Base-by-base conservation (phyloP, 1,284 basidiomycete genomes). In the Inonotus hispidus region DNA sequence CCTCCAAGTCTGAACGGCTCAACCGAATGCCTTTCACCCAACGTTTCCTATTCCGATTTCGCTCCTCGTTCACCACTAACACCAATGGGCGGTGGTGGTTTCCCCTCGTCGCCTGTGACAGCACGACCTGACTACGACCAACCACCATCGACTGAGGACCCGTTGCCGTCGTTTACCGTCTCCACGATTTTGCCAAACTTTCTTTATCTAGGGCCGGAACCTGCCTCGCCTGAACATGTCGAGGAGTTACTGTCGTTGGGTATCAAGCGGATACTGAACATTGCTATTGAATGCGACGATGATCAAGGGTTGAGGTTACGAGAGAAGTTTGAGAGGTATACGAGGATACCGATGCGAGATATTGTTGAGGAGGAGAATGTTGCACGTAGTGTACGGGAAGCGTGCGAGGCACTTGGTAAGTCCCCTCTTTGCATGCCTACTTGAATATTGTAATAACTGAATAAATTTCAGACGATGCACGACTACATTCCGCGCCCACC, bases 331-430 rank as follows among this genome's bases (percentile, higher is more conserved):
- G 89, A 92, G 65, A 82, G 83, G 64, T 97, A 98, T 71, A 78
- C 83, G 53, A 87, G 87, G 66, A 88, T 98, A 39, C 91, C 93
- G 1, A 94, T 98, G 90, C 80, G 92, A 66, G 95, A 98, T 75
- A 93, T 86, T 2, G 93, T 98, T 14, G 95, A 98, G 71, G 95
- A 98, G 73, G 89, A 90, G 60, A 91, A 90, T 53, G 91, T 98
- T 45, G 84, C 85, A n/a, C 79, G 80, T 52, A 90, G 91, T 32
- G 86, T 98, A 53, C 80, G 84, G 37, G 87, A 95, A 67, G 92
- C 90, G 19, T 97, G 95, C 71, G 80, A 87, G 39, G 87, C 93
- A 58, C 79, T 97, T 52, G 92, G 93, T 95, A 71, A 71, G 88
- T 77, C 19, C 16, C 13, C 16, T 43, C 16, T 43, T 14, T 14